Percentiles rank a stretch among this genome's conserved stretches.
phyloP scores from a whole-genome alignment of 2,329 filamentous ascomycete genomes.

The Cladosporium sp. region DNA sequence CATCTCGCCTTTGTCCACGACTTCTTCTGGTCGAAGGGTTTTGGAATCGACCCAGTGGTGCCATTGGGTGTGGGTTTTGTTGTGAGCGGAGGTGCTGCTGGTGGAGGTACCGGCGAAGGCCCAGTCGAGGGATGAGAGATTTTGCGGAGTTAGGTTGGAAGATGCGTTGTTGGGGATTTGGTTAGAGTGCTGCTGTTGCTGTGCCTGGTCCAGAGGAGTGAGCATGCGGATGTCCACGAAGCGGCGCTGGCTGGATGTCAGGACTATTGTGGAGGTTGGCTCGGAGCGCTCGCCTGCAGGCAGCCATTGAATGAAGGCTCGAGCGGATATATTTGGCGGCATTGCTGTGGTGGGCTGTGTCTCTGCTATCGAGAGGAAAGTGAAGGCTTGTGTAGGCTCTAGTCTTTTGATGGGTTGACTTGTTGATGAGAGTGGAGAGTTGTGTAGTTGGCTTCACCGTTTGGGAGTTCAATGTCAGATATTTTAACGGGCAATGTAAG shows the following conservation, averaged over 20 bases:
- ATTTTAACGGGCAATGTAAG: too few relatives aligned
- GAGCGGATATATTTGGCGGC: slow-evolving; percentile 46
- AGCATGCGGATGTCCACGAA: slow-evolving; percentile 61
- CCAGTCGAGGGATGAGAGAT: slow-evolving; percentile 54
- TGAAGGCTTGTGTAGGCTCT: too few relatives aligned
- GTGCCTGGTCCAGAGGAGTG: too few relatives aligned
- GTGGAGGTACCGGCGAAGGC: slow-evolving; percentile 57
- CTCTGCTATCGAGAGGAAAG: too few relatives aligned
- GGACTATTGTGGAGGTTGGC: slow-evolving; percentile 60
- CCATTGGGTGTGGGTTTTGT: slow-evolving; percentile 42
- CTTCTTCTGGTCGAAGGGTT: slow-evolving; percentile 33
- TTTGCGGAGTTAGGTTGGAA: too few relatives aligned
- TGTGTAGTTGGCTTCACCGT: too few relatives aligned
- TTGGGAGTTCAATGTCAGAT: too few relatives aligned
- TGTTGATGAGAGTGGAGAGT: too few relatives aligned
- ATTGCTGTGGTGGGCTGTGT: not conserved
- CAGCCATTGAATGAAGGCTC: slow-evolving; percentile 56
- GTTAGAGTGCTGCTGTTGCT: too few relatives aligned
- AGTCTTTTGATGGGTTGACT: too few relatives aligned
- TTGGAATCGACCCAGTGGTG: slow-evolving; percentile 59
- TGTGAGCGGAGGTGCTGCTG: not conserved
- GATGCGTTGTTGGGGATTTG: too few relatives aligned
- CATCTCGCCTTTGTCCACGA: slow-evolving; percentile 56
- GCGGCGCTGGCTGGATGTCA: slow-evolving; percentile 54
- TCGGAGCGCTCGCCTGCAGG: slow-evolving; percentile 50